phyloP scores from a whole-genome alignment of 257 asterid genomes.

The Nicotiana otophora region DNA sequence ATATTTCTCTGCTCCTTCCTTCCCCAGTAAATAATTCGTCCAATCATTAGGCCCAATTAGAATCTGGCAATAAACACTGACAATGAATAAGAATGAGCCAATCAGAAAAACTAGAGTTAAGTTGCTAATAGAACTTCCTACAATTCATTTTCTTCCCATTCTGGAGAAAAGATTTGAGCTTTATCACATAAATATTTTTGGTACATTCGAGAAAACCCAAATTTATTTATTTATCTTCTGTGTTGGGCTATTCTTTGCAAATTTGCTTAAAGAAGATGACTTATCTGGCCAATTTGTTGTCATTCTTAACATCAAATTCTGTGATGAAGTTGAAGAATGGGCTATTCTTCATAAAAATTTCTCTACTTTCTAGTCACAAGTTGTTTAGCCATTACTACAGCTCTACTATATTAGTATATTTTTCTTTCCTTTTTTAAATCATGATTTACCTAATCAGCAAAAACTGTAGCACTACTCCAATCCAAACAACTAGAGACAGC shows the following conservation, averaged over 20 bases:
- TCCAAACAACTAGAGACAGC: too few species aligned
- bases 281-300: not conserved
- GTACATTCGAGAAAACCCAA: not conserved
- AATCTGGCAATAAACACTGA: conserved; percentile 36
- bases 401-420: not conserved
- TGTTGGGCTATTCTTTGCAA: not conserved
- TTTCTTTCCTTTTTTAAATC: not conserved
- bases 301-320: not conserved
- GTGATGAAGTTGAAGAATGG: not conserved
- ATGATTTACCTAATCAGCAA: not conserved
- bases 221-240: not conserved
- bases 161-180: not conserved
- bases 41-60: conserved; percentile 76
- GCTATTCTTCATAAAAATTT: not conserved
- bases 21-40: conserved; percentile 56
- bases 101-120: not conserved
- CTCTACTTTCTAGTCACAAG: too few species aligned
- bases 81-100: not conserved
- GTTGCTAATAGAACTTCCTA: not conserved
- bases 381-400: not conserved
- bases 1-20: conserved; percentile 76
- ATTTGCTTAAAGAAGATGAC: not conserved
- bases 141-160: not conserved
- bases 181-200: not conserved
- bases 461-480: not conserved